These are phyloP conservation scores for Ilyonectria sp. DNA, from an alignment of 2,329 filamentous ascomycete species.

Conservation along the genomic window DNA sequence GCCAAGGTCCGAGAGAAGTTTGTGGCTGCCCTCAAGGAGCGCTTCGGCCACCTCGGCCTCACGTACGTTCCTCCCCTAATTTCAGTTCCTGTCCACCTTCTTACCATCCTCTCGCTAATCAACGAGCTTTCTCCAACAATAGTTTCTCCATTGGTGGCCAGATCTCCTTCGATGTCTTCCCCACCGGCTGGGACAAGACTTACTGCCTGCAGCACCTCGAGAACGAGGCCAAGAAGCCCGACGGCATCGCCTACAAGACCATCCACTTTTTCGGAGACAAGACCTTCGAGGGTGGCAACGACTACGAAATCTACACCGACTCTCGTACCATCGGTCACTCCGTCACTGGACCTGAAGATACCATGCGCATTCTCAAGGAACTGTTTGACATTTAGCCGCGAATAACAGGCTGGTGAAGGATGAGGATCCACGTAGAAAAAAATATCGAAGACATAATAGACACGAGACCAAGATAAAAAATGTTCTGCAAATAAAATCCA, in stretches of 20 bases:
- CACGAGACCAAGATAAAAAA: conserved; percentile 34
- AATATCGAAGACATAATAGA: conserved; percentile 29
- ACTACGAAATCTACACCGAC: conserved; percentile 94
- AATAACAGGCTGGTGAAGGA: conserved; percentile 10
- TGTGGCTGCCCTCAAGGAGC: conserved; percentile 81
- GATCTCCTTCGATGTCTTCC: conserved; percentile 99
- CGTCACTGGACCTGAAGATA: conserved; percentile 87
- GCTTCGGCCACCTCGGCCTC: conserved; percentile 86
- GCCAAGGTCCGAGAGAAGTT: conserved; percentile 84
- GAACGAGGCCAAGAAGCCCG: conserved; percentile 79
- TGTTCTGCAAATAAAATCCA: neutral
- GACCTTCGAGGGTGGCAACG: conserved; percentile 90
- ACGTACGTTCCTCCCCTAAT: conserved; percentile 72
- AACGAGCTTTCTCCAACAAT: neutral
- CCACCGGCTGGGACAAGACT: conserved; percentile 97
- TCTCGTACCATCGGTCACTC: conserved; percentile 86
- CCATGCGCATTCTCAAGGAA: conserved; percentile 83
- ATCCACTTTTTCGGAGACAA: conserved; percentile 99
- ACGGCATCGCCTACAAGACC: conserved; percentile 83
- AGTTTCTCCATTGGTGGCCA: conserved; percentile 96
- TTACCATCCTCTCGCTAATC: conserved; percentile 25
- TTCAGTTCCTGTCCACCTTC: conserved; percentile 1
- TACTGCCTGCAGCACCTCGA: conserved; percentile 94
- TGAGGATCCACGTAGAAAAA: neutral
- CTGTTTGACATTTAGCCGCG: conserved; percentile 76